Percentiles rank a stretch among this genome's conserved stretches.
These are phyloP conservation scores for Phyllosticta citriasiana DNA, from an alignment of 2,329 filamentous ascomycete species.

Conservation along the genomic window DNA sequence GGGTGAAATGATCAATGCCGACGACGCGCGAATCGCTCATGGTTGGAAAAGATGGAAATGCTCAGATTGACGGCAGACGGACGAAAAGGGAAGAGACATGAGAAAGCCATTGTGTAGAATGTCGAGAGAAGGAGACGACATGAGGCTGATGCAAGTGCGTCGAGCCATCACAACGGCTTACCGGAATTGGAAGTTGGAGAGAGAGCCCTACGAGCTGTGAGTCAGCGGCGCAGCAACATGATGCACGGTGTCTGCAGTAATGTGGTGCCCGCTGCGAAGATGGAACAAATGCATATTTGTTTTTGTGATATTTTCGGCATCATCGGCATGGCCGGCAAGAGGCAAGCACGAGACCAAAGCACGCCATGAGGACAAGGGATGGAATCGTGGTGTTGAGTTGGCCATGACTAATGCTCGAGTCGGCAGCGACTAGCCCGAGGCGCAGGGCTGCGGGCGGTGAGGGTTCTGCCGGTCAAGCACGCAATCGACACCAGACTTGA, in stretches of 20 bases:
- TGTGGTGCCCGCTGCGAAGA: neutral
- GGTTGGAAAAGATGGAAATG: neutral
- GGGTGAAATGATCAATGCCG: slow-evolving; percentile 9
- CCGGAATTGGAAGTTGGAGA: neutral
- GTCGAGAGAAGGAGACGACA: too few relatives aligned
- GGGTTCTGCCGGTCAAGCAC: slow-evolving; percentile 2
- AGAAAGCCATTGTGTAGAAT: neutral
- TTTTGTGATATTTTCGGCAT: neutral
- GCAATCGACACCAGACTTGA: slow-evolving; percentile 1
- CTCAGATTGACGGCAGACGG: neutral
- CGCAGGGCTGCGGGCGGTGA: neutral
- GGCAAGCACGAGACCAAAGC: neutral
- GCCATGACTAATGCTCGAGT: neutral
- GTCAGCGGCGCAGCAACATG: neutral
- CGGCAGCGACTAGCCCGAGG: neutral
- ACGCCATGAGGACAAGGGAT: neutral
- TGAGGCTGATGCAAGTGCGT: neutral
- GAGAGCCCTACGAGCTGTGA: neutral
- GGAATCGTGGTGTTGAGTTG: neutral
- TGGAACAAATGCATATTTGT: neutral
- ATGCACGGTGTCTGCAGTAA: neutral
- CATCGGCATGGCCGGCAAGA: neutral
- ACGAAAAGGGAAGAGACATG: neutral
- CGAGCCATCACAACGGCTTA: neutral
- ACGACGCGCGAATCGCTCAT: neutral